Conservation (phyloP, 495 filamentous ascomycete species). For the Penicillium odoratum region DNA sequence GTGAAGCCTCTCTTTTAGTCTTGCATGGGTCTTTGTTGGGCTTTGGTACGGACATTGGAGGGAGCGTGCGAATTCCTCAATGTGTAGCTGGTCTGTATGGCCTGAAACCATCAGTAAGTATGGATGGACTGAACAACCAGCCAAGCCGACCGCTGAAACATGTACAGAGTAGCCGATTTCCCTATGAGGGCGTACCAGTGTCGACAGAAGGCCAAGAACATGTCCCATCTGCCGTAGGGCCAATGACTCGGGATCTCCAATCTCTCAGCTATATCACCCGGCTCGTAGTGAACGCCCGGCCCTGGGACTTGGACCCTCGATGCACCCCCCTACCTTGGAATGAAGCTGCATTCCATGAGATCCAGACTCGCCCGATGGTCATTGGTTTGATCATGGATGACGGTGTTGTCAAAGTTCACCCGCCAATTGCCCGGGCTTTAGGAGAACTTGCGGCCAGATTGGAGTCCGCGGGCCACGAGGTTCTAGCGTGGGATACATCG, state of each 20-base stretch:
- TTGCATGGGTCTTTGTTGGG: conserved; percentile 63
- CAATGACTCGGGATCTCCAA: conserved; percentile 47
- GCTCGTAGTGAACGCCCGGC: conserved; percentile 35
- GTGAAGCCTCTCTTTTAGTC: conserved; percentile 61
- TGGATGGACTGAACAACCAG: neutral
- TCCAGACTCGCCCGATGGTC: conserved; percentile 42
- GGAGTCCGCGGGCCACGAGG: conserved; percentile 43
- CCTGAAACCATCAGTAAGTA: conserved; percentile 55
- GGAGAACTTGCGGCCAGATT: conserved; percentile 37
- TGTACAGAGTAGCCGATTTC: conserved; percentile 42
- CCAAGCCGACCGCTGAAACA: neutral
- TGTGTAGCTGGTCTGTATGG: conserved; percentile 54
- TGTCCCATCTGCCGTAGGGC: conserved; percentile 51
- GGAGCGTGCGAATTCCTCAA: conserved; percentile 58
- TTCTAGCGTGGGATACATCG: conserved; percentile 47
- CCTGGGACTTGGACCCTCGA: conserved; percentile 50
- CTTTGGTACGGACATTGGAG: conserved; percentile 65
- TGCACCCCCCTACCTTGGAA: conserved; percentile 51
- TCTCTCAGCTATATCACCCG: conserved; percentile 43
- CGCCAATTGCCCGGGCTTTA: conserved; percentile 47
- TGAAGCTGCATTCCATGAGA: conserved; percentile 35
- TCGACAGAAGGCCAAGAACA: conserved; percentile 57
- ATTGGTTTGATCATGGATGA: conserved; percentile 53
- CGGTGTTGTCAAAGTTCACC: conserved; percentile 50
- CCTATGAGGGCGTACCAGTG: conserved; percentile 48